Conservation (phyloP, 129 eudicot genomes). For the Flaveria sonorensis region DNA sequence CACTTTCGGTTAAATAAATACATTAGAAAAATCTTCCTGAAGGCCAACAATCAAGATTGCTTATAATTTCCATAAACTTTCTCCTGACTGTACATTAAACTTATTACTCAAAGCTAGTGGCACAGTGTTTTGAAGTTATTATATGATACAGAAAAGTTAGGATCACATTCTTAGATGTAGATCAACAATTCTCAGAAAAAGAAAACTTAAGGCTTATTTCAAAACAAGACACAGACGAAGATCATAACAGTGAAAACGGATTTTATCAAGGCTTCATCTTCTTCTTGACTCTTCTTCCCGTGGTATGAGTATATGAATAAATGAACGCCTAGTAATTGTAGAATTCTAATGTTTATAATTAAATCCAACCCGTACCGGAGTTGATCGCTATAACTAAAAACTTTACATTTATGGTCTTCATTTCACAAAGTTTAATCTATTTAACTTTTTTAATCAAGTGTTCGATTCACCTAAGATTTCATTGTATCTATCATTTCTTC, state of each 20-base stretch:
- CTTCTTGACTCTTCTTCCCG: slow-evolving; percentile 51
- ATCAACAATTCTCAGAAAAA: not conserved
- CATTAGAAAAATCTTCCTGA: slow-evolving; percentile 81
- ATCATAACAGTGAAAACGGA: slow-evolving; percentile 32
- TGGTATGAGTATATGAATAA: not conserved
- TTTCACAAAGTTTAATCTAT: slow-evolving; percentile 66
- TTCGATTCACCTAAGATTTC: slow-evolving; percentile 67
- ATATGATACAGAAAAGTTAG: not conserved
- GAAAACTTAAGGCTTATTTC: too few relatives aligned
- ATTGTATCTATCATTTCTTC: slow-evolving; percentile 80
- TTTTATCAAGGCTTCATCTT: slow-evolving; percentile 62
- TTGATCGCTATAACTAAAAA: slow-evolving; percentile 30
- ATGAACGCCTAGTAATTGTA: not conserved
- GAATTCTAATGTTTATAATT: too few relatives aligned
- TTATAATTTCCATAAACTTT: not conserved
- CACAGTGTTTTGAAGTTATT: not conserved
- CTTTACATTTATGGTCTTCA: slow-evolving; percentile 66
- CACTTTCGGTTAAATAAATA: too few relatives aligned
- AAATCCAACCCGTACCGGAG: slow-evolving; percentile 29
- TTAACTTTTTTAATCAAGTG: slow-evolving; percentile 56
- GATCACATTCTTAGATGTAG: not conserved
- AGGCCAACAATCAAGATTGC: slow-evolving; percentile 96
- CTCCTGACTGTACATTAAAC: too few relatives aligned
- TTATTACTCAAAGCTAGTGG: too few relatives aligned
- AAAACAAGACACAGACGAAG: too few relatives aligned